A percentile compares a stretch with the other conserved stretches of the same genome.
These are phyloP conservation scores for Plantago lanceolata DNA, from an alignment of 305 asterid species.

Conservation along the genomic window DNA sequence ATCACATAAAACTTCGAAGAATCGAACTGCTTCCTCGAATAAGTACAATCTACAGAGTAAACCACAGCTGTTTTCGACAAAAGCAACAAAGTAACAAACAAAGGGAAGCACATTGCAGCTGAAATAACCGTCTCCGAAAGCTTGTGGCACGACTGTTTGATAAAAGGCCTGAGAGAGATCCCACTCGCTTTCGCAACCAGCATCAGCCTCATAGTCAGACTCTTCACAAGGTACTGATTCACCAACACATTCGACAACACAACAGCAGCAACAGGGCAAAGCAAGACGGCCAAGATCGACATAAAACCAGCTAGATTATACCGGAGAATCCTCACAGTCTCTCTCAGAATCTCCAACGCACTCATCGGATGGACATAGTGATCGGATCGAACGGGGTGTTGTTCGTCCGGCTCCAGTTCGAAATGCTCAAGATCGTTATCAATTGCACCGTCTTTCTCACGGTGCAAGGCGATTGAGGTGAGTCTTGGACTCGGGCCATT, in stretches of 20 bases:
- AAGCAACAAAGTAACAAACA: slow-evolving; percentile 53
- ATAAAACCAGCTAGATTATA: slow-evolving; percentile 59
- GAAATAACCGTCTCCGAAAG: slow-evolving; percentile 65
- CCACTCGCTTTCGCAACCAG: slow-evolving; percentile 74
- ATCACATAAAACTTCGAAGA: slow-evolving; percentile 45
- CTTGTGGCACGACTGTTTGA: slow-evolving; percentile 71
- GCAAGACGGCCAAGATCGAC: slow-evolving; percentile 56
- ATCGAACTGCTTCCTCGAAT: slow-evolving; percentile 59
- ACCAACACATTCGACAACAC: slow-evolving; percentile 68
- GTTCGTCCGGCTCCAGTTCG: slow-evolving; percentile 40
- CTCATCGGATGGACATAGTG: slow-evolving; percentile 53
- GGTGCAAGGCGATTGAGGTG: slow-evolving; percentile 28
- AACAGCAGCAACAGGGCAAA: slow-evolving; percentile 77
- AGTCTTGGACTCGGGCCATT: slow-evolving; percentile 52
- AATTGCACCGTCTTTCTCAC: slow-evolving; percentile 35
- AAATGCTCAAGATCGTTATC: slow-evolving; percentile 33
- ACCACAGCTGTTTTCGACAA: slow-evolving; percentile 82
- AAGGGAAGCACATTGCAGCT: slow-evolving; percentile 61
- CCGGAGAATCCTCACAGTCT: slow-evolving; percentile 76
- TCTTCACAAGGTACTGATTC: slow-evolving; percentile 55
- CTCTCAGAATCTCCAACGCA: slow-evolving; percentile 76
- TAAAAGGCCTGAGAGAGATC: slow-evolving; percentile 63
- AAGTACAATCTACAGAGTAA: slow-evolving; percentile 82
- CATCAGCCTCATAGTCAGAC: slow-evolving; percentile 46
- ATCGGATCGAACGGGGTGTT: slow-evolving; percentile 34